Percentiles rank a stretch among this genome's conserved stretches.
Evolutionary conservation across 306 rosid genomes (phyloP).

Genomic region (Sicyos baderoa): DNA sequence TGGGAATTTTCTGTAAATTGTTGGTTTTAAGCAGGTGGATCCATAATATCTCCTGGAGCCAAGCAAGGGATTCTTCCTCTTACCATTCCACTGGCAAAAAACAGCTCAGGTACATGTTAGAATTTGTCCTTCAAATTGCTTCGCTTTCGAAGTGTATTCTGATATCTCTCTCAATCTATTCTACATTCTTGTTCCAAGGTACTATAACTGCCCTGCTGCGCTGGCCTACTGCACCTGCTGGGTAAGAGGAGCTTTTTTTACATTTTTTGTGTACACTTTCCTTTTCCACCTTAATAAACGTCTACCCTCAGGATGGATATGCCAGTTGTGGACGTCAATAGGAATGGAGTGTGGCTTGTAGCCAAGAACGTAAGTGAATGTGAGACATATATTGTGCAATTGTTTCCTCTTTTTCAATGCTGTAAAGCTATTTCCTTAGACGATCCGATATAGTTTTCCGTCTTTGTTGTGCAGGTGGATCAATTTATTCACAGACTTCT

Average conservation of each 20-base stretch:
- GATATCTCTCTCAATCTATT: conserved; percentile 20
- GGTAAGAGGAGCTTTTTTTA: conserved; percentile 38
- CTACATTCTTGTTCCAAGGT: conserved; percentile 38
- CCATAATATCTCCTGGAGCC: conserved; percentile 73
- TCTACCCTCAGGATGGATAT: conserved; percentile 63
- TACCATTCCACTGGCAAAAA: conserved; percentile 66
- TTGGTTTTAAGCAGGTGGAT: conserved; percentile 50
- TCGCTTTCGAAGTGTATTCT: background rate
- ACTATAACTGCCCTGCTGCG: conserved; percentile 67
- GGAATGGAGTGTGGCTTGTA: conserved; percentile 87
- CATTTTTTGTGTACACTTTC: background rate
- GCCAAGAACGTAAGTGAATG: conserved; percentile 76
- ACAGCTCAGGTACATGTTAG: conserved; percentile 46
- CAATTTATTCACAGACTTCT: conserved; percentile 76
- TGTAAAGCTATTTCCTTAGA: background rate
- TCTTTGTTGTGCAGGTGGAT: conserved; percentile 49
- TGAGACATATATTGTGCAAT: background rate
- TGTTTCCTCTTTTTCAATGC: background rate
- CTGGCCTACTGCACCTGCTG: conserved; percentile 96
- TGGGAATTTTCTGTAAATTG: conserved; percentile 15
- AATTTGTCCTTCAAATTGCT: background rate
- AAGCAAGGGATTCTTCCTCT: conserved; percentile 75
- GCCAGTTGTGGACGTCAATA: conserved; percentile 86
- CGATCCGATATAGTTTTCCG: background rate
- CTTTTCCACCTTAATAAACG: conserved; percentile 22